Percentiles rank a stretch among this genome's conserved stretches.
These are phyloP conservation scores for Margaritispora aquatica DNA, from an alignment of 495 filamentous ascomycete species.

Conservation along the genomic window DNA sequence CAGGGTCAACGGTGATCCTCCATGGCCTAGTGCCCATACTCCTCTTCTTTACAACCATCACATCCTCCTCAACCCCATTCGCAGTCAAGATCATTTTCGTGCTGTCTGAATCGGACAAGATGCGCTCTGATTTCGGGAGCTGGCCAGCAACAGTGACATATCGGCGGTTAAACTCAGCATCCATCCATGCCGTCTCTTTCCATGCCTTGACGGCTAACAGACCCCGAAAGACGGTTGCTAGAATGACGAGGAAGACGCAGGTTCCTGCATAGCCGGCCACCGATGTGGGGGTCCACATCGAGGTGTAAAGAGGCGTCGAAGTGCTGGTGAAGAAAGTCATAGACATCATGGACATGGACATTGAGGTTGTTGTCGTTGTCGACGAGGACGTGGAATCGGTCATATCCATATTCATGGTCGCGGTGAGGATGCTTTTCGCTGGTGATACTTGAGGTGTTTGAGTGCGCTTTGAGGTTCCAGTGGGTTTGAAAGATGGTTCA, in stretches of 20 bases:
- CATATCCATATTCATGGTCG: constrained; percentile 25
- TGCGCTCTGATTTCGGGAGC: constrained; percentile 45
- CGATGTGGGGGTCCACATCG: constrained; percentile 62
- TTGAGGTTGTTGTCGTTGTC: background rate
- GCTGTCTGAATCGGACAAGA: constrained; percentile 46
- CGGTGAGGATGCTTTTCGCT: constrained; percentile 1
- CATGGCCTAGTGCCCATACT: constrained; percentile 52
- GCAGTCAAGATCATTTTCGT: constrained; percentile 54
- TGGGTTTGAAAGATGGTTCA: background rate
- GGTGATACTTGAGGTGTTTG: constrained; percentile 10
- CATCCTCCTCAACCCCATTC: constrained; percentile 68
- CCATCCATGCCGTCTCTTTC: constrained; percentile 48
- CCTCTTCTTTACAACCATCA: constrained; percentile 56
- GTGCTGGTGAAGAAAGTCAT: constrained; percentile 61
- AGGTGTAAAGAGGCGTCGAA: constrained; percentile 67
- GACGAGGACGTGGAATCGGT: background rate
- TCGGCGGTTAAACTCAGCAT: constrained; percentile 59
- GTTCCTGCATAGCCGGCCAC: constrained; percentile 71
- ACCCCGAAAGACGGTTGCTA: constrained; percentile 60
- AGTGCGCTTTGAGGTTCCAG: background rate
- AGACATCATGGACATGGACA: constrained; percentile 25
- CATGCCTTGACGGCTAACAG: constrained; percentile 59
- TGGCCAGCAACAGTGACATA: constrained; percentile 70
- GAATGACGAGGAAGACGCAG: constrained; percentile 77
- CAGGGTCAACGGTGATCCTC: constrained; percentile 71